Percentiles rank a stretch among this genome's conserved stretches.
These are phyloP conservation scores for Plasmodium cynomolgi DNA, from an alignment of 169 alveolate genomes.

Conservation along the genomic window DNA sequence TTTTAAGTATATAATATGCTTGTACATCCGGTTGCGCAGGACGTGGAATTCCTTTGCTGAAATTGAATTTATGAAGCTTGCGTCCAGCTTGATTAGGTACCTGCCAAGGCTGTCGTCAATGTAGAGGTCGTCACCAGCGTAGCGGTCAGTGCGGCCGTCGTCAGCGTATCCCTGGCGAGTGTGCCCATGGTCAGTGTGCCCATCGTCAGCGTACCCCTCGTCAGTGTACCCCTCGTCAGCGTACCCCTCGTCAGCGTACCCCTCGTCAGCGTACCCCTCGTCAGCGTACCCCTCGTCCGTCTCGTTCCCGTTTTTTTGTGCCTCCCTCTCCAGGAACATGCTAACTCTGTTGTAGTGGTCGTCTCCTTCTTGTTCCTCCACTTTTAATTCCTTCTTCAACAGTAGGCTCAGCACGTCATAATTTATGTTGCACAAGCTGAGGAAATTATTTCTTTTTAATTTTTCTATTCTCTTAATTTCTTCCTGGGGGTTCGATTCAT, in stretches of 20 bases:
- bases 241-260: neutral
- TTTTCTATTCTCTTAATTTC: slow-evolving; percentile 57
- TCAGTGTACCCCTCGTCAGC: neutral
- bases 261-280: neutral
- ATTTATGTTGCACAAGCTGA: slow-evolving; percentile 52
- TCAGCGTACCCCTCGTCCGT: neutral
- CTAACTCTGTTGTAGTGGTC: slow-evolving; percentile 31
- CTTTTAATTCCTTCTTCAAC: slow-evolving; percentile 9
- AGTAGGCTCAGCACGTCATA: slow-evolving; percentile 39
- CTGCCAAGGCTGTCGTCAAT: slow-evolving; percentile 67
- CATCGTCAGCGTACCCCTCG: neutral
- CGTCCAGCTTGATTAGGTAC: slow-evolving; percentile 27
- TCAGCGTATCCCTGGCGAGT: no score
- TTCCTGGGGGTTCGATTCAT: neutral
- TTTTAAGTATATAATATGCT: slow-evolving; percentile 31
- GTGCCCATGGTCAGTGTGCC: neutral
- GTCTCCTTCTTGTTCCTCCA: slow-evolving; percentile 7
- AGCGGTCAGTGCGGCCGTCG: neutral
- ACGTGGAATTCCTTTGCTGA: slow-evolving; percentile 46
- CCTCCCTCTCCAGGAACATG: slow-evolving; percentile 34
- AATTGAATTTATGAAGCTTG: slow-evolving; percentile 6
- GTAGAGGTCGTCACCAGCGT: neutral
- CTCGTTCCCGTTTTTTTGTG: neutral
- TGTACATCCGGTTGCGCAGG: slow-evolving; percentile 35
- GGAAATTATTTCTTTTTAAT: slow-evolving; percentile 11